Base-by-base conservation (phyloP, 2,329 filamentous ascomycete species). In the Triangularia setosa region DNA sequence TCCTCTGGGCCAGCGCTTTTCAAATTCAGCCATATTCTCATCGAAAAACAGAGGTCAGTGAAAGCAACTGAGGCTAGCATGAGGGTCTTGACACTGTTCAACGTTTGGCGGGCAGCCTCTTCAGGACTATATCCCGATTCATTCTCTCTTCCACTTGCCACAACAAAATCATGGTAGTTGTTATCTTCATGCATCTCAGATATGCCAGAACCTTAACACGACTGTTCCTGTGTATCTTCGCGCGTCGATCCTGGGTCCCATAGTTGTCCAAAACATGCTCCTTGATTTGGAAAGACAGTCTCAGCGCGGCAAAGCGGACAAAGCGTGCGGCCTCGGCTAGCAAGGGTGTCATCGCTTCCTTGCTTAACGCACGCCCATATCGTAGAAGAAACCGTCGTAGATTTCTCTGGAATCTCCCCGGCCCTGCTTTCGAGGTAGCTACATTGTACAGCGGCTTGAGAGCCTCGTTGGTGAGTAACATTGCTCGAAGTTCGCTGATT, bases 341-440 rank as follows among this genome's bases (percentile, higher is more conserved):
- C 11, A 55, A 6, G 1, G 18, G n/a, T 25, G 27, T 28, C 1
- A 18, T 18, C 18, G 61, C 61, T 14, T 63, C 61, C 14, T 14
- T n/a, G 3, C 56, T 12, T 5, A 63, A 56, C n/a, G 40, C 40
- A 2, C 56, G 56, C 2, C 61, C 27, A n/a, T 59, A 63, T 16
- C 56, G 40, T 14, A 60, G 1, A 3, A 63, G 61, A 11, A 63
- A 56, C 1, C 61, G 35, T 18, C 48, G 52, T 8, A 63, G 44
- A 44, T 63, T 63, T 40, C 56, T 33, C 4, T 63, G 44, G 24
- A 63, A 63, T 27, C 27, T 59, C 2, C 60, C 61, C 14, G 56
- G 55, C 40, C 61, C 61, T 9, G 28, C 56, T 27, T 55, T 63
- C 11, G 44, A 53, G 3, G 60, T 3, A 7, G 40, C 61, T 18